These are phyloP conservation scores for Pseudophaeomoniella oleicola DNA, from an alignment of 2,329 filamentous ascomycete genomes.

Conservation along the genomic window DNA sequence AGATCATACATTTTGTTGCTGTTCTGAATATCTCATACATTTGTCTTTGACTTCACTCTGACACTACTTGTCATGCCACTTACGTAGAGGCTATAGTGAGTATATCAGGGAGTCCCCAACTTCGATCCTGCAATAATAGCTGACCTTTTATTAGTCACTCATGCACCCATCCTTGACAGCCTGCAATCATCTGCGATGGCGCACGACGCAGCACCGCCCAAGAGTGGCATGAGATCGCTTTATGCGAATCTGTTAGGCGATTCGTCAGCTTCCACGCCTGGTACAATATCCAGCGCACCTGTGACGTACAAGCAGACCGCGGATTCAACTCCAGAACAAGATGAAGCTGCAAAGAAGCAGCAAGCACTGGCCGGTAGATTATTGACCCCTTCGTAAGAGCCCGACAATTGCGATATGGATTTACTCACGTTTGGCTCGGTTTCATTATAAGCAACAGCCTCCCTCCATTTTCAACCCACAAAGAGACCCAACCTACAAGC, in stretches of 20 bases:
- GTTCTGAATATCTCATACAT: no score
- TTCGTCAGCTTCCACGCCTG: constrained; percentile 25
- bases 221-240: constrained; percentile 48
- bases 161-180: no score
- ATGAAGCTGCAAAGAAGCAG: constrained; percentile 48
- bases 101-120: no score
- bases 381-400: constrained; percentile 17
- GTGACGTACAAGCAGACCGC: constrained; percentile 50
- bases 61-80: no score
- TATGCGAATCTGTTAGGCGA: constrained; percentile 71
- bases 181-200: no score
- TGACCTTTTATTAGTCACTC: no score
- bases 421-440: constrained; percentile 32
- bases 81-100: no score
- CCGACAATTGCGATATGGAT: constrained; percentile 16
- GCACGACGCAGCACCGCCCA: constrained; percentile 15
- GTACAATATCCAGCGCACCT: constrained; percentile 62
- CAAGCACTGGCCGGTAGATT: constrained; percentile 48
- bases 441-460: constrained; percentile 30
- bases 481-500: constrained; percentile 55
- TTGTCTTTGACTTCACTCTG: no score
- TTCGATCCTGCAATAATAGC: no score
- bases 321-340: constrained; percentile 29
- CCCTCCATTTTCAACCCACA: constrained; percentile 76
- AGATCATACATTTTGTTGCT: no score